Conservation (phyloP, 805 yeast genomes). For the Starmera pachycereana region DNA sequence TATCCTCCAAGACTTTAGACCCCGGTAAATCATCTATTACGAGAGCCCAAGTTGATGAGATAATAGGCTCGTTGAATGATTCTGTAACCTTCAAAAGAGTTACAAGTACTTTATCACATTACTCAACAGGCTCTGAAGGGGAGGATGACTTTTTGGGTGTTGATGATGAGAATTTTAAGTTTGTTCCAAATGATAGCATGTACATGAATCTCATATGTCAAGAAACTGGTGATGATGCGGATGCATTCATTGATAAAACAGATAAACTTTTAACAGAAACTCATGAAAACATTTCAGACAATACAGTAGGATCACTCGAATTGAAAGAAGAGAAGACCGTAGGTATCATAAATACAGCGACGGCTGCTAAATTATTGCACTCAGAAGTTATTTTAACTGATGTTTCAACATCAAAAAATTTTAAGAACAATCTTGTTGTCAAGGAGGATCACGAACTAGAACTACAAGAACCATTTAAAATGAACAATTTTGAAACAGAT, state of each 20-base stretch:
- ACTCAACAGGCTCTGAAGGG: constrained; percentile 3
- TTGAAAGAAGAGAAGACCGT: background rate
- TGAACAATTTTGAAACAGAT: background rate
- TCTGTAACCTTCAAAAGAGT: constrained; percentile 32
- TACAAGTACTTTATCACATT: constrained; percentile 25
- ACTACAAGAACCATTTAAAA: background rate
- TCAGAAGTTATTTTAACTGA: background rate
- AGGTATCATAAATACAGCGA: background rate
- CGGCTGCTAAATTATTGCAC: background rate
- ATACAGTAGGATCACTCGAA: no score
- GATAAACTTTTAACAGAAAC: no score
- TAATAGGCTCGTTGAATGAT: constrained; percentile 24
- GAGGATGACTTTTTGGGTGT: no score
- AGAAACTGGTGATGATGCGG: no score
- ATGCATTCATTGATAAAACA: no score
- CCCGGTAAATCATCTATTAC: constrained; percentile 28
- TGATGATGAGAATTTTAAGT: constrained; percentile 2
- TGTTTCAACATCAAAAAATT: background rate
- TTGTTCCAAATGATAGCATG: constrained; percentile 1
- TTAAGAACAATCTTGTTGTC: background rate
- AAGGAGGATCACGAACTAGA: background rate
- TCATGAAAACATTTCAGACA: no score
- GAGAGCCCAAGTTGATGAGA: constrained; percentile 8
- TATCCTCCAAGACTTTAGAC: constrained; percentile 29
- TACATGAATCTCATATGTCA: no score